These are phyloP conservation scores for Citrus trifoliata DNA, from an alignment of 345 rosid genomes.

Conservation along the genomic window DNA sequence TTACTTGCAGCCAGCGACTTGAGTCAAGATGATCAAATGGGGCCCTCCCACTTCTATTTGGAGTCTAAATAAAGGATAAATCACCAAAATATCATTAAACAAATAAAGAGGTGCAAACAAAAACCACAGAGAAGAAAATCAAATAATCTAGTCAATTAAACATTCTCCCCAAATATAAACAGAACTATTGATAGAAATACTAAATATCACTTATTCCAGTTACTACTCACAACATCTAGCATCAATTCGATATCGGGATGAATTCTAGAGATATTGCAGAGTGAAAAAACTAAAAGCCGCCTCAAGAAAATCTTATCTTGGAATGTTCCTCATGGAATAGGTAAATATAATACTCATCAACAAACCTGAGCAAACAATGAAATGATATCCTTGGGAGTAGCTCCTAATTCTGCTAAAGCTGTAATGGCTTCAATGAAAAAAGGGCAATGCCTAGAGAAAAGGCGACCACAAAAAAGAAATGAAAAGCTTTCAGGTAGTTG, in stretches of 20 bases:
- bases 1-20: slow-evolving; percentile 93
- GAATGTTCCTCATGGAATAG: background rate
- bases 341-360: slow-evolving; percentile 4
- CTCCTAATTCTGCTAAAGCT: slow-evolving; percentile 95
- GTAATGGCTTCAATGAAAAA: slow-evolving; percentile 74
- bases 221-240: background rate
- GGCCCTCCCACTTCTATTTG: slow-evolving; percentile 71
- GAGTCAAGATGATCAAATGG: slow-evolving; percentile 77
- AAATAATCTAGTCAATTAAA: background rate
- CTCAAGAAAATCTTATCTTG: background rate
- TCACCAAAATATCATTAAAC: background rate
- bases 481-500: slow-evolving; percentile 3
- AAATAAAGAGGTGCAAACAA: background rate
- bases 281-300: background rate
- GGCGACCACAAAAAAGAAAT: background rate
- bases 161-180: background rate
- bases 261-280: background rate
- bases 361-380: slow-evolving; percentile 82
- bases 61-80: slow-evolving; percentile 45
- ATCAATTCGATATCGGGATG: no score
- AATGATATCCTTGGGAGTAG: slow-evolving; percentile 75
- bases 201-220: background rate
- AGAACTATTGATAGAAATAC: background rate
- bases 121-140: background rate
- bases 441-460: slow-evolving; percentile 74